phyloP scores from a whole-genome alignment of 2,329 filamentous ascomycete genomes.

The Graphium sp. region DNA sequence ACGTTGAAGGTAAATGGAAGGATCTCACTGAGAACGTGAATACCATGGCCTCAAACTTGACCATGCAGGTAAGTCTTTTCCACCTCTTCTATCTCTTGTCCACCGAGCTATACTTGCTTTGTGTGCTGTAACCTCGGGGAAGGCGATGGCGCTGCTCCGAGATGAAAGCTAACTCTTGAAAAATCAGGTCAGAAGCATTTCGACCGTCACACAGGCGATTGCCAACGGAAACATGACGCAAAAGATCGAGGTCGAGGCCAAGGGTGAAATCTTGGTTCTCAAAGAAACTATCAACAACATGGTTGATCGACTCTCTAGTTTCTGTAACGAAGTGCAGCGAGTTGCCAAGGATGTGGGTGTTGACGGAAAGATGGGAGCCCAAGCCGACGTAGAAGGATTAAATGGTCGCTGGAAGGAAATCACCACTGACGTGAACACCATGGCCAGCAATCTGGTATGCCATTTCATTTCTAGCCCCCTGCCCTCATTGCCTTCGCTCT shows the following conservation, averaged over 20 bases:
- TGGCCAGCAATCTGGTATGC: slow-evolving; percentile 51
- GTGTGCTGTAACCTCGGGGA: background rate
- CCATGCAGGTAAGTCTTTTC: slow-evolving; percentile 33
- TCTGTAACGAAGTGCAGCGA: slow-evolving; percentile 89
- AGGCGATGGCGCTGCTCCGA: no score
- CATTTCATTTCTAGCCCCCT: no score
- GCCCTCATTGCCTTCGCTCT: slow-evolving; percentile 1
- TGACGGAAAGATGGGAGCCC: slow-evolving; percentile 95
- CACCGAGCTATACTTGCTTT: slow-evolving; percentile 25
- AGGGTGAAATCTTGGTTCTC: slow-evolving; percentile 82
- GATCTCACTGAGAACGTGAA: slow-evolving; percentile 86
- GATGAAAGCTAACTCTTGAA: no score
- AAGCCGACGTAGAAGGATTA: slow-evolving; percentile 84
- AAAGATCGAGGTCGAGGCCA: slow-evolving; percentile 88
- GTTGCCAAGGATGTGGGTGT: slow-evolving; percentile 95
- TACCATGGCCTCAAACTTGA: slow-evolving; percentile 54
- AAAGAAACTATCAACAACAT: slow-evolving; percentile 99
- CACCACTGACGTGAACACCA: slow-evolving; percentile 89
- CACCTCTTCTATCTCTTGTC: slow-evolving; percentile 70
- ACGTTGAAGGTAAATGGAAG: slow-evolving; percentile 96
- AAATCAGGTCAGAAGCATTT: slow-evolving; percentile 79
- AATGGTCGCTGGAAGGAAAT: slow-evolving; percentile 97
- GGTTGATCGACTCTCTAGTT: slow-evolving; percentile 88
- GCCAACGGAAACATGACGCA: slow-evolving; percentile 91
- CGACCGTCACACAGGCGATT: slow-evolving; percentile 85